These are phyloP conservation scores for Diatrype stigma DNA, from an alignment of 2,329 filamentous ascomycete genomes.

Conservation along the genomic window DNA sequence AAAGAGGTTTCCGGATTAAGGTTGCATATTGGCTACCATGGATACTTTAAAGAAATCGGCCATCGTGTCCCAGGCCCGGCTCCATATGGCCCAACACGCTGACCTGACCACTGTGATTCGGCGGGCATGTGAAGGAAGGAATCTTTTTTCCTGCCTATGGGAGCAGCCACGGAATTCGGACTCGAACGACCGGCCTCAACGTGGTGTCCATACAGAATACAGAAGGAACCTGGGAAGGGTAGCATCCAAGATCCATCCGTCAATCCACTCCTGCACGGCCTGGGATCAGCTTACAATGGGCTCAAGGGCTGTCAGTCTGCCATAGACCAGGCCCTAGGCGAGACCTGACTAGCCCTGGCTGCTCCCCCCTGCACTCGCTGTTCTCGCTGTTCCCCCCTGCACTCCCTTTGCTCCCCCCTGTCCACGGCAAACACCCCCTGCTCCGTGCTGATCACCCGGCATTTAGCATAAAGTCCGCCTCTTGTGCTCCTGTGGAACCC, in stretches of 20 bases:
- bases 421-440: not conserved
- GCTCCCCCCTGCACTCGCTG: too few relatives aligned
- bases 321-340: not conserved
- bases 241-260: not conserved
- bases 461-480: constrained; percentile 1
- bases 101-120: too few relatives aligned
- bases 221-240: not conserved
- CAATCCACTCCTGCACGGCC: not conserved
- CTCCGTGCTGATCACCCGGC: not conserved
- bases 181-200: not conserved
- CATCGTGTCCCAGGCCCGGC: not conserved
- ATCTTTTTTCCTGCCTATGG: not conserved
- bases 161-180: not conserved
- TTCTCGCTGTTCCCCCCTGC: too few relatives aligned
- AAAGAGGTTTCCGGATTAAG: not conserved
- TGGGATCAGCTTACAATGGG: not conserved
- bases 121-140: not conserved
- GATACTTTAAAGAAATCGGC: not conserved
- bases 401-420: not conserved
- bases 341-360: not conserved
- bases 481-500: not conserved
- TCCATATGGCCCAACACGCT: not conserved
- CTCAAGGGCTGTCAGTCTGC: too few relatives aligned
- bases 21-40: not conserved
- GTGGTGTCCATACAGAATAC: not conserved